Evolutionary conservation across 345 rosid genomes (phyloP).

Genomic region (Abelmoschus esculentus): DNA sequence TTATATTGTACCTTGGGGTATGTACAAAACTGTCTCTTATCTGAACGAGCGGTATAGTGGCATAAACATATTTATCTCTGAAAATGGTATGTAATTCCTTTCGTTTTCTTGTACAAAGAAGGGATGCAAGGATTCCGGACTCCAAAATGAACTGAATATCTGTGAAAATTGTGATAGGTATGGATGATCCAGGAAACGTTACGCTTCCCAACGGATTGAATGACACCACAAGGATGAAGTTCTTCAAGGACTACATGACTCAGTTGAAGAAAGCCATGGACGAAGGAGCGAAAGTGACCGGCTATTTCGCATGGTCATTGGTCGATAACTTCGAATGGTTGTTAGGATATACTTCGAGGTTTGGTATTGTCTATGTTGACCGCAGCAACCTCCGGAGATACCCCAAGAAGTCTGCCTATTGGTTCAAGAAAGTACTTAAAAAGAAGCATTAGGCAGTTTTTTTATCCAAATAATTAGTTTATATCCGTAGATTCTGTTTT

Average conservation of each 20-base stretch:
- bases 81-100: conserved; percentile 36
- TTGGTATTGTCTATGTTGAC: conserved; percentile 46
- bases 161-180: conserved; percentile 24
- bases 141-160: not conserved
- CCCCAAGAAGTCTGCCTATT: conserved; percentile 58
- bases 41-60: conserved; percentile 50
- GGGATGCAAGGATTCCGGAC: not conserved
- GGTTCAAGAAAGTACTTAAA: conserved; percentile 41
- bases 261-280: conserved; percentile 47
- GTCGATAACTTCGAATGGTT: conserved; percentile 62
- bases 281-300: conserved; percentile 50
- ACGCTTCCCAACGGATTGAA: conserved; percentile 28
- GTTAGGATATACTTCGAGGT: conserved; percentile 48
- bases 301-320: conserved; percentile 67
- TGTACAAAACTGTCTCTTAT: conserved; percentile 40
- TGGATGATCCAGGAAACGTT: conserved; percentile 49
- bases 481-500: not conserved
- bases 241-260: conserved; percentile 34
- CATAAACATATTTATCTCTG: conserved; percentile 35
- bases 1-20: conserved; percentile 61
- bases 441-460: not conserved
- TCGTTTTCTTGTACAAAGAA: not conserved
- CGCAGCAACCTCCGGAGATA: conserved; percentile 35
- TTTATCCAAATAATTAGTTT: not conserved
- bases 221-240: conserved; percentile 39